Evolutionary conservation across 441 rosid species (phyloP).

Genomic region (Syzygium malaccense): DNA sequence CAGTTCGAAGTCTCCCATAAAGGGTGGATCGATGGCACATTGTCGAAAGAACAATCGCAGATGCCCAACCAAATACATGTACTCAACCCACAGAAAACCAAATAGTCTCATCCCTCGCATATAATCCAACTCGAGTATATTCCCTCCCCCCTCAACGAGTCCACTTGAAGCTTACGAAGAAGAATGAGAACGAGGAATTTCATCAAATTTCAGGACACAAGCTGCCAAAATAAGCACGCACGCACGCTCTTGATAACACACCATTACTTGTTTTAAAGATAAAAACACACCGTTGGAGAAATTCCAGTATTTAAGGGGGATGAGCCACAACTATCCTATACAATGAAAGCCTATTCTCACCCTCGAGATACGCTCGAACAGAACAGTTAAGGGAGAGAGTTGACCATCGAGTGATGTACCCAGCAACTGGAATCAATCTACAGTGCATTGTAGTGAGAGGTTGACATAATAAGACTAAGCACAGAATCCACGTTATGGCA

Average conservation of each 20-base stretch:
- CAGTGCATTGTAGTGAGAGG: background rate
- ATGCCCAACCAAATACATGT: background rate
- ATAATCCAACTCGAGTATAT: background rate
- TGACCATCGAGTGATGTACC: background rate
- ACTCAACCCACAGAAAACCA: background rate
- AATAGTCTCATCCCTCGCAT: background rate
- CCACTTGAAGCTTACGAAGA: background rate
- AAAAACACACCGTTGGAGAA: background rate
- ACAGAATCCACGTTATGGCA: no score
- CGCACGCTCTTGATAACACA: background rate
- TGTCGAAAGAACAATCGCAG: background rate
- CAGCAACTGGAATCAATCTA: background rate
- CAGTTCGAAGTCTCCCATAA: background rate
- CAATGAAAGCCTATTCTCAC: background rate
- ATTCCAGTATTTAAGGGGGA: background rate
- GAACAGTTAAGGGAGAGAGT: background rate
- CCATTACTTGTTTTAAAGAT: background rate
- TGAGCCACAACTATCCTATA: background rate
- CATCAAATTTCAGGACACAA: background rate
- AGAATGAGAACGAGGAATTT: background rate
- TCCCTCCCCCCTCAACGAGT: background rate
- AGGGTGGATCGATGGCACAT: background rate
- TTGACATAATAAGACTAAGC: no score
- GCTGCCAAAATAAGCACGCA: background rate
- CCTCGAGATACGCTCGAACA: background rate